These are phyloP conservation scores for Maudiozyma barnettii DNA, from an alignment of 805 yeast genomes.

Conservation along the genomic window DNA sequence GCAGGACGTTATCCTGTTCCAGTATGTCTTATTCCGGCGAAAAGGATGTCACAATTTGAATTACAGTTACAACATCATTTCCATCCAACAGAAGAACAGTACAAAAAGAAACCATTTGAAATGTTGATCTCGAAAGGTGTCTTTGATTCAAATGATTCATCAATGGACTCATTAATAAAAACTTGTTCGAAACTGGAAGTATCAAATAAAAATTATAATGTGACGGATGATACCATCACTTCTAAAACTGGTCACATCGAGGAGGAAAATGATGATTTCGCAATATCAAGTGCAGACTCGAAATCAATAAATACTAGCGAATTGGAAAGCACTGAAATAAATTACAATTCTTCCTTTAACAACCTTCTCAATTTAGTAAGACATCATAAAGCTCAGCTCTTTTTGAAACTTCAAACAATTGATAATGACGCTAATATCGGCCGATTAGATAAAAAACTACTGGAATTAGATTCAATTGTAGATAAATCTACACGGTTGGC, in stretches of 20 bases:
- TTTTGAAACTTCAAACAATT: constrained; percentile 7
- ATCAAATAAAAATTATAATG: not conserved
- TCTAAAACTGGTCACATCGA: too few relatives aligned
- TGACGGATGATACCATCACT: too few relatives aligned
- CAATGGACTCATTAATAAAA: constrained; percentile 3
- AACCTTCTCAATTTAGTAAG: constrained; percentile 10
- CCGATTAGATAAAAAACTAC: constrained; percentile 4
- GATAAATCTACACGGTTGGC: constrained; percentile 18
- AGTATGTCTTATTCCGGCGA: constrained; percentile 21
- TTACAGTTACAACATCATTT: constrained; percentile 7
- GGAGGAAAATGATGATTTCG: not conserved
- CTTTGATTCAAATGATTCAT: not conserved
- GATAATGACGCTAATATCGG: constrained; percentile 5
- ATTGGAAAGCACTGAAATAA: not conserved
- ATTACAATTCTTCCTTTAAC: not conserved
- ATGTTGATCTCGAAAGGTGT: not conserved
- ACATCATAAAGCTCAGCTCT: constrained; percentile 13
- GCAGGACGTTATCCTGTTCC: constrained; percentile 20
- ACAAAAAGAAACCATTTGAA: not conserved
- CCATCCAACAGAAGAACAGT: not conserved
- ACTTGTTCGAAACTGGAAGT: not conserved
- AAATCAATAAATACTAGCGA: not conserved
- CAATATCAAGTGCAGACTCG: not conserved
- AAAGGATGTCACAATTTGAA: constrained; percentile 21
- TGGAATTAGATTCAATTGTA: constrained; percentile 14